Conservation (phyloP, 441 rosid species). For the Biscutella auriculata region DNA sequence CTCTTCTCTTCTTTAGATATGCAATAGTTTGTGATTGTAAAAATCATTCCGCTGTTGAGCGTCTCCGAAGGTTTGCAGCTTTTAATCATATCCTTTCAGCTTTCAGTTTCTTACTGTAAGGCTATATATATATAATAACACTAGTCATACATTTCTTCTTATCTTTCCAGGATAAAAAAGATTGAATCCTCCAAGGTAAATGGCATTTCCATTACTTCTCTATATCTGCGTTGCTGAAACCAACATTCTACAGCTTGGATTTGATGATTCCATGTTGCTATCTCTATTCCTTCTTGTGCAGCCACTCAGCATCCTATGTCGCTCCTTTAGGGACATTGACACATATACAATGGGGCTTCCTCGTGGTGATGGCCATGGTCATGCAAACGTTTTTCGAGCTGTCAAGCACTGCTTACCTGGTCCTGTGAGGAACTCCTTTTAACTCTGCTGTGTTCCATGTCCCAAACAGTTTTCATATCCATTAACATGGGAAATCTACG, state of each 20-base stretch:
- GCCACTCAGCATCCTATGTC: constrained; percentile 93
- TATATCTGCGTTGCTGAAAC: not conserved
- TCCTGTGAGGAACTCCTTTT: constrained; percentile 49
- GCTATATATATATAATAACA: too few relatives aligned
- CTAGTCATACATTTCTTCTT: constrained; percentile 7
- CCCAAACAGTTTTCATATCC: not conserved
- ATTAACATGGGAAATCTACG: not conserved
- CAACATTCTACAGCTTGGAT: not conserved
- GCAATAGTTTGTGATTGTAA: constrained; percentile 70
- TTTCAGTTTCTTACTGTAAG: too few relatives aligned
- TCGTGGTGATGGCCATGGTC: constrained; percentile 78
- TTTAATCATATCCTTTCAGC: too few relatives aligned
- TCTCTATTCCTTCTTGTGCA: constrained; percentile 26
- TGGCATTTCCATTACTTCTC: not conserved
- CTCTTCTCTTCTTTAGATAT: constrained; percentile 40
- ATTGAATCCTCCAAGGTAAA: constrained; percentile 72
- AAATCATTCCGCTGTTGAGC: constrained; percentile 69
- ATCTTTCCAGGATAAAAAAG: constrained; percentile 59
- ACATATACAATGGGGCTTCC: constrained; percentile 73
- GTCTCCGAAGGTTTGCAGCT: too few relatives aligned
- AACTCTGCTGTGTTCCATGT: not conserved
- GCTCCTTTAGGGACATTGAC: constrained; percentile 71
- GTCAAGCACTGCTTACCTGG: constrained; percentile 93
- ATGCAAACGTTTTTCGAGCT: constrained; percentile 73
- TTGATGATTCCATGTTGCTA: not conserved